These are phyloP conservation scores for Solanum tacnaense DNA, from an alignment of 257 asterid genomes.

Conservation along the genomic window DNA sequence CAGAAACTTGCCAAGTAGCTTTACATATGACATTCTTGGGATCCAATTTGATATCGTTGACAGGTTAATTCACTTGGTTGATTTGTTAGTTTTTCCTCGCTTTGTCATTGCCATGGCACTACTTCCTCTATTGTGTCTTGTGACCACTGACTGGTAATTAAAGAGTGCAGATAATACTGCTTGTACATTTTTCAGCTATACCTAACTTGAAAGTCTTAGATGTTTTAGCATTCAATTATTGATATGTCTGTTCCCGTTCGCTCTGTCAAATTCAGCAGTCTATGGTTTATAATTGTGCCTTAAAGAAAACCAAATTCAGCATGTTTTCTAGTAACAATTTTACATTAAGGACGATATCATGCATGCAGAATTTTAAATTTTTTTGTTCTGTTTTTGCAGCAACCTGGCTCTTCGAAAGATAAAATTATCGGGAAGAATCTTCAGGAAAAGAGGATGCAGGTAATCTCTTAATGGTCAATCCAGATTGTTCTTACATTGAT, in stretches of 20 bases:
- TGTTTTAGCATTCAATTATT: not conserved
- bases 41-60: not conserved
- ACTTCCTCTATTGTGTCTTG: not conserved
- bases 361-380: not conserved
- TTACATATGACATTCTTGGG: not conserved
- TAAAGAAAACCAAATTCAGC: not conserved
- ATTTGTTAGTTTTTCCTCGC: not conserved
- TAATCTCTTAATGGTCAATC: slow-evolving; percentile 8
- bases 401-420: slow-evolving; percentile 64
- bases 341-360: not conserved
- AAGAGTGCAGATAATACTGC: not conserved
- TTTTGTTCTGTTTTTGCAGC: slow-evolving; percentile 29
- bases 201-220: not conserved
- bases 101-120: not conserved
- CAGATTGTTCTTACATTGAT: not conserved
- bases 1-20: not conserved
- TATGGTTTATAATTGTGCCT: not conserved
- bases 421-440: slow-evolving; percentile 40
- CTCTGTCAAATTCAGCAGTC: not conserved
- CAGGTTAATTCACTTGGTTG: not conserved
- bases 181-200: not conserved
- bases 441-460: slow-evolving; percentile 58
- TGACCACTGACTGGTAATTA: not conserved
- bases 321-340: not conserved
- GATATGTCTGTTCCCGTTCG: not conserved